A percentile compares a stretch with the other conserved stretches of the same genome.
phyloP scores from a whole-genome alignment of 2,329 filamentous ascomycete genomes.

The Aspergillus calidoustus region DNA sequence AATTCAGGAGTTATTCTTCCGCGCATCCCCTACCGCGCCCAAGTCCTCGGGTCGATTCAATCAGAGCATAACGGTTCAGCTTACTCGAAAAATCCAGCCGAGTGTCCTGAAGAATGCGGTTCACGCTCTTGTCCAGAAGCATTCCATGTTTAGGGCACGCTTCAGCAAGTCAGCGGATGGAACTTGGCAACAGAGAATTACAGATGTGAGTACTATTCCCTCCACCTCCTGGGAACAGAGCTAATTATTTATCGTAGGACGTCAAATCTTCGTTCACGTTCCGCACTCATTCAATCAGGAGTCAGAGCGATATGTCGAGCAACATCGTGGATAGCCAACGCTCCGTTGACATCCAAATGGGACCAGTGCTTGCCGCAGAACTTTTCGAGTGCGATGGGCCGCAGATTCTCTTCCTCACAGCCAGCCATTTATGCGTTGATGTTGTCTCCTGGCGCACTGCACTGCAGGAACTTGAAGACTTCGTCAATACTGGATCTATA shows the following conservation, averaged over 20 bases:
- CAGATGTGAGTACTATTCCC: constrained; percentile 25
- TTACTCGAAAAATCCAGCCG: constrained; percentile 31
- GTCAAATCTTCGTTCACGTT: constrained; percentile 39
- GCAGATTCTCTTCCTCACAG: constrained; percentile 26
- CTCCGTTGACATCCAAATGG: constrained; percentile 38
- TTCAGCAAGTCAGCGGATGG: constrained; percentile 29
- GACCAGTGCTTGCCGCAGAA: constrained; percentile 28
- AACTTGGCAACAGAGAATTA: constrained; percentile 35
- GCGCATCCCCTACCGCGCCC: constrained; percentile 24
- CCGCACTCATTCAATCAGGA: constrained; percentile 31
- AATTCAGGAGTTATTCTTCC: constrained; percentile 40
- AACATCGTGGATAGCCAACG: constrained; percentile 37
- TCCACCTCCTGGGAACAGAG: not conserved
- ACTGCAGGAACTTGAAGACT: constrained; percentile 42
- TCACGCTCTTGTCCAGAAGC: constrained; percentile 35
- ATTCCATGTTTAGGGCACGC: constrained; percentile 41
- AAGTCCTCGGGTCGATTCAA: constrained; percentile 37
- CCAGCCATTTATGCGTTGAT: constrained; percentile 29
- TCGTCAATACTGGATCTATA: constrained; percentile 37
- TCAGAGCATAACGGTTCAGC: constrained; percentile 39
- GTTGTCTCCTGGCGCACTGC: constrained; percentile 39
- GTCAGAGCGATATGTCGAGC: constrained; percentile 30
- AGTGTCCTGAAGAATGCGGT: constrained; percentile 34
- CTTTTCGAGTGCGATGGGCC: constrained; percentile 21
- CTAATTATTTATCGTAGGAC: constrained; percentile 30